Evolutionary conservation across 2,329 filamentous ascomycete species (phyloP).

Genomic region (Beauveria sp.): DNA sequence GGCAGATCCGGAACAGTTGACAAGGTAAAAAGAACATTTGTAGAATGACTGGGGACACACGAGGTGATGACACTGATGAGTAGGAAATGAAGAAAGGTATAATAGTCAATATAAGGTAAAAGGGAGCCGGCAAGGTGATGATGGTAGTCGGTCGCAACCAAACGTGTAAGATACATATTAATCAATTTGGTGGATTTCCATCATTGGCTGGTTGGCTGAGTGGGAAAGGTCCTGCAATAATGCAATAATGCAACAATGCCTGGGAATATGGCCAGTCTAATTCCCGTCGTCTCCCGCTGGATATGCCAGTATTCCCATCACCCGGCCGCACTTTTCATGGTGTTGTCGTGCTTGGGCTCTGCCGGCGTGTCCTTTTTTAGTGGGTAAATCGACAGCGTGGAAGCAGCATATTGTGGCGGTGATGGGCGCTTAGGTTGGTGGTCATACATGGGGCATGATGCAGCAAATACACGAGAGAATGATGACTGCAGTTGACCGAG

Average conservation of each 20-base stretch:
- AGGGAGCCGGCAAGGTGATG: too few relatives aligned
- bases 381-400: background rate
- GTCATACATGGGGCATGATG: background rate
- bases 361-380: background rate
- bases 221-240: too few relatives aligned
- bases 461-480: background rate
- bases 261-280: slow-evolving; percentile 1
- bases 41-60: too few relatives aligned
- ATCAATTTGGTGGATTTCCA: too few relatives aligned
- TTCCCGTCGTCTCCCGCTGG: slow-evolving; percentile 6
- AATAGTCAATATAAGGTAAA: too few relatives aligned
- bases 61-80: too few relatives aligned
- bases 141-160: too few relatives aligned
- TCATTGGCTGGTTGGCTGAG: too few relatives aligned
- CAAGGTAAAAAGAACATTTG: too few relatives aligned
- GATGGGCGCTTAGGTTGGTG: background rate
- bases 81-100: too few relatives aligned
- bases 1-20: background rate
- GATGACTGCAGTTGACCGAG: slow-evolving; percentile 5
- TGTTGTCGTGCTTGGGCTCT: background rate
- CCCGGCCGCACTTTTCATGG: background rate
- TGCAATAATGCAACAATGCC: background rate
- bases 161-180: too few relatives aligned
- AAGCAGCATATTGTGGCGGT: background rate
- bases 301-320: background rate